Evolutionary conservation across 1,284 basidiomycete species (phyloP).

Genomic region (Leccinum fuscescens): DNA sequence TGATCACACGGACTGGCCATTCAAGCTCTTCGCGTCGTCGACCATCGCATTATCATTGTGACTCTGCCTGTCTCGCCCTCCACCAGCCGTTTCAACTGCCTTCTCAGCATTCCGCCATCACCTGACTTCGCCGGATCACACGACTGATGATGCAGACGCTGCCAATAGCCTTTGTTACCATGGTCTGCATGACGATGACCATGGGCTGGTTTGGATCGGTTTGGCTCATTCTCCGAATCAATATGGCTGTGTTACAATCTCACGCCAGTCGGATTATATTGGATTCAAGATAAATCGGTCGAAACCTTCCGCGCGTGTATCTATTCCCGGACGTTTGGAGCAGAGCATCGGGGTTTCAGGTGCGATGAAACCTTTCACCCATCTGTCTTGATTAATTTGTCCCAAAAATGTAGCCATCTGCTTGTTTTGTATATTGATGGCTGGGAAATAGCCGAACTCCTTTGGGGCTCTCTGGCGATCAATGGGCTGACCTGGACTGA

Average conservation of each 20-base stretch:
- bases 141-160: background rate
- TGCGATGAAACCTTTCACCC: background rate
- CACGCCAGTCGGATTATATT: background rate
- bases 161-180: background rate
- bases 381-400: background rate
- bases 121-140: constrained; percentile 5
- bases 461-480: background rate
- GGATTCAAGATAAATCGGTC: background rate
- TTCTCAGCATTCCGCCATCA: constrained; percentile 8
- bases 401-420: background rate
- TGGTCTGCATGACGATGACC: background rate
- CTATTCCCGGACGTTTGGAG: background rate
- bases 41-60: background rate
- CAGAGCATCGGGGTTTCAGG: background rate
- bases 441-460: background rate
- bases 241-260: background rate
- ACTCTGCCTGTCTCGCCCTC: background rate
- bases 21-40: background rate
- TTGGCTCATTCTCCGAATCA: constrained; percentile 12
- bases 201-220: constrained; percentile 6
- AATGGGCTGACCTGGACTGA: background rate
- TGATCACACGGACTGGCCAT: background rate
- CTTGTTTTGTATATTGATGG: background rate
- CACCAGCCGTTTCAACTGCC: background rate
- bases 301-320: background rate